These are phyloP conservation scores for Mortierella sp. DNA, from an alignment of 371 early-diverging fungal genomes.

Conservation along the genomic window DNA sequence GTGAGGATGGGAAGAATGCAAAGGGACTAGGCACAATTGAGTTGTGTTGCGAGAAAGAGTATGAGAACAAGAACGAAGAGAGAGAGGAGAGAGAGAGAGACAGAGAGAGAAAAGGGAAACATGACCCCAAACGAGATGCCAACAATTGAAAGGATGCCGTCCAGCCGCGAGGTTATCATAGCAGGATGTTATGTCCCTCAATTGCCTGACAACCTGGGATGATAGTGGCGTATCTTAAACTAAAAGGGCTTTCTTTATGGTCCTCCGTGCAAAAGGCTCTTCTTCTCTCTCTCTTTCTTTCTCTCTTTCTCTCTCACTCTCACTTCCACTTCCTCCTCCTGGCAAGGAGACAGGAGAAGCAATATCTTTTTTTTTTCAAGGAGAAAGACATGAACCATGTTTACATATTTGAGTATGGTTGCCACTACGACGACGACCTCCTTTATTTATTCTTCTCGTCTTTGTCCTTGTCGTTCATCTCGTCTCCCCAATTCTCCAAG, in stretches of 20 bases:
- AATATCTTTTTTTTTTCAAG: background rate
- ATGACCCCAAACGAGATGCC: background rate
- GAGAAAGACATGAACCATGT: constrained; percentile 2
- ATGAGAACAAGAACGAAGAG: background rate
- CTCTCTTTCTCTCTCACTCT: background rate
- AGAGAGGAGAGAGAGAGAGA: background rate
- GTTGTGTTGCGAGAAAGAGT: background rate
- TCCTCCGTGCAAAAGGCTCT: constrained; percentile 9
- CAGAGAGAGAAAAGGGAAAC: background rate
- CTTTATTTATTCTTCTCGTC: background rate
- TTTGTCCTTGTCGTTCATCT: too few relatives aligned
- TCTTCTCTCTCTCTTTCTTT: constrained; percentile 11
- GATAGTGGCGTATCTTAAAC: background rate
- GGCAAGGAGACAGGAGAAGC: constrained; percentile 7
- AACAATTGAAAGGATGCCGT: background rate
- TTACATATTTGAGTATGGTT: background rate
- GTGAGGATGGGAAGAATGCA: background rate
- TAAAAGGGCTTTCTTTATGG: constrained; percentile 6
- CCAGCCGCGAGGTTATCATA: background rate
- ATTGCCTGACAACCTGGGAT: background rate
- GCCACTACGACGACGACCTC: constrained; percentile 1
- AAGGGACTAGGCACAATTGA: background rate
- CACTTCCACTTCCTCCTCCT: background rate
- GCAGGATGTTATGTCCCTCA: too few relatives aligned
- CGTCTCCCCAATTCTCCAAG: background rate